Evolutionary conservation across 78 protist species (phyloP), one percentile per base, ranked within the genome.

Genomic region (Dictyostelium citrinum): DNA sequence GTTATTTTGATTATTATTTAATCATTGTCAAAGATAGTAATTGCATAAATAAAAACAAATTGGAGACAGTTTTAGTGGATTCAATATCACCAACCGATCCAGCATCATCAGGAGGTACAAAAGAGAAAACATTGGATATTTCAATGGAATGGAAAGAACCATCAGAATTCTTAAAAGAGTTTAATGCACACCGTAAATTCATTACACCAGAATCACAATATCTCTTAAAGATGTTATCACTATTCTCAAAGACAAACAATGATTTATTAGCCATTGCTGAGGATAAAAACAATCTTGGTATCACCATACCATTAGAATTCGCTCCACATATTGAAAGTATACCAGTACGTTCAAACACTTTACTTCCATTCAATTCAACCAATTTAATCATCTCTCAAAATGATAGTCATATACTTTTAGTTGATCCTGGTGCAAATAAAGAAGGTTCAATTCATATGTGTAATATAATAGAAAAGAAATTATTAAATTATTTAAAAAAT

Each of bases 351-450:
- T 86, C 92, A 10, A 76, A 24, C 31, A 86, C 92, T 9, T 17
- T 86, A 31, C 20, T 64, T 2, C 92, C 92, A 24, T 86, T 76
- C 16, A 41, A 33, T 11, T n/a, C 81, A 0, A 86, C 92, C 7
- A 86, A 86, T 64, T 14, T 86, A 14, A 77, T 86, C 10, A 39
- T 86, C 12, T 76, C 81, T 17, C 33, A 37, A 2, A 55, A 77
- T 31, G 37, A 64, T 41, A 41, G 27, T 3, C 11, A 58, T 60
- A 49, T 43, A 27, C 31, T 86, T 9, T 22, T 86, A 1, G 81
- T 86, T 31, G 92, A 86, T 45, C 92, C 92, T 14, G 92, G 92
- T 20, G 84, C 84, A n/a, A 86, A 61, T 61, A 27, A 58, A 37
- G 35, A 51, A 20, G 92, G 92, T 31, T 14, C 41, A 31, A 12